A percentile compares a stretch with the other conserved stretches of the same genome.
These are phyloP conservation scores for Termitomyces sp. DNA, from an alignment of 768 basidiomycete species.

Conservation along the genomic window DNA sequence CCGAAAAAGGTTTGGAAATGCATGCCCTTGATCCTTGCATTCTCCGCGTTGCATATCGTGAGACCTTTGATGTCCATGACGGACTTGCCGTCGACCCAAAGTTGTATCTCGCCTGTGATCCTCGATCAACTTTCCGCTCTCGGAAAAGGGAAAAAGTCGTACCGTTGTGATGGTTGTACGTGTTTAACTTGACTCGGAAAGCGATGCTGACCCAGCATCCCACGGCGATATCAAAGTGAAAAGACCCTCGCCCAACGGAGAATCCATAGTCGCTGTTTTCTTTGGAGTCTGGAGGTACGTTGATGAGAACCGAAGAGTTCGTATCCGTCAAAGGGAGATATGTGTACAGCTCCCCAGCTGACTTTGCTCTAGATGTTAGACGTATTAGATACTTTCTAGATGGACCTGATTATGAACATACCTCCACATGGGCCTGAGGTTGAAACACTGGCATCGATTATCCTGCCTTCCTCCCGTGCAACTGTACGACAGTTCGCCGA, in stretches of 20 bases:
- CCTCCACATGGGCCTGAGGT: conserved; percentile 75
- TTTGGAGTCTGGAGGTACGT: conserved; percentile 43
- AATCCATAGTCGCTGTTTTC: conserved; percentile 56
- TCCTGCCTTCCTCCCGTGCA: conserved; percentile 67
- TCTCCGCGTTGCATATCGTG: conserved; percentile 34
- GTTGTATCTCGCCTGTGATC: conserved; percentile 51
- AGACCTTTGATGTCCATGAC: conserved; percentile 49
- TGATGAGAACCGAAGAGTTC: conserved; percentile 36
- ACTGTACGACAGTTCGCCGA: conserved; percentile 49
- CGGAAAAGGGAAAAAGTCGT: conserved; percentile 2
- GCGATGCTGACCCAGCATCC: conserved; percentile 58
- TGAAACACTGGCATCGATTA: conserved; percentile 61
- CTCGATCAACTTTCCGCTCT: neutral
- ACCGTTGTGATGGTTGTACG: conserved; percentile 55
- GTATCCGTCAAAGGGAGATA: conserved; percentile 51
- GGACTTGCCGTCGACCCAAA: conserved; percentile 57
- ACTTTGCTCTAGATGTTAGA: conserved; percentile 18
- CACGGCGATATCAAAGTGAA: conserved; percentile 44
- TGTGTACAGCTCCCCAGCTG: conserved; percentile 61
- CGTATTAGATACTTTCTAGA: neutral
- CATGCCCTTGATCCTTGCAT: conserved; percentile 55
- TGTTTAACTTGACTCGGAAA: conserved; percentile 67
- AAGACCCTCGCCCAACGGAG: conserved; percentile 64
- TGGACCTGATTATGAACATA: conserved; percentile 15
- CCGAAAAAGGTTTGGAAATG: conserved; percentile 81